Evolutionary conservation across 495 filamentous ascomycete species (phyloP), one percentile per base, ranked within the genome.

Genomic region (Physcia stellaris): DNA sequence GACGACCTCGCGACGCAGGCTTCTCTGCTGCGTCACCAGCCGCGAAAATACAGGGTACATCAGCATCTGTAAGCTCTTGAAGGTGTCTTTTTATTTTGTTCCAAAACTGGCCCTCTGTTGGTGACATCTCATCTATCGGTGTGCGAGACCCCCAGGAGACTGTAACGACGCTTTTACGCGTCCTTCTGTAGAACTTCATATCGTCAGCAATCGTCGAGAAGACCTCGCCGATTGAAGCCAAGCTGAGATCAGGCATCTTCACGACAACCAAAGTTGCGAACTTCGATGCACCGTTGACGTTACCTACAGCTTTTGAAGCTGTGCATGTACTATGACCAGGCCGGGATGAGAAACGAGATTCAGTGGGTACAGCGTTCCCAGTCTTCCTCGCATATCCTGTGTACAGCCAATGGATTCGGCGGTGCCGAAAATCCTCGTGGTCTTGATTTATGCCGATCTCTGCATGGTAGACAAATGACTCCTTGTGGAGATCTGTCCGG

Each of bases 261-360:
- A 45, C 26, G 20, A 45, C 36, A 35, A 35, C 37, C 4, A 40
- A 20, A 7, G 2, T 40, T 24, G 37, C 35, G 27, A 13, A 2
- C 13, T 23, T 39, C 2, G 28, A 4, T 6, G 22, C 17, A 11
- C 37, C 42, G 18, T 21, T 27, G 2, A 15, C 11, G 2, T 4
- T 34, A n/a, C 42, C 37, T 3, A 31, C 37, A 15, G 42, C 42
- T 45, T 45, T 40, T 12, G 28, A 41, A n/a, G 21, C 37, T 17
- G 31, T 29, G n/a, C 37, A 40, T 7, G 36, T 40, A 33, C 42
- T 34, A 11, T 44, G 36, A 17, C 32, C 10, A 9, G 32, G 10
- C 7, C 9, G 9, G 9, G 7, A 17, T 34, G 16, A 18, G 32
- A 16, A 18, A 34, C 9, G 32, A 18, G 10, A 7, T 34, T 18